phyloP scores from a whole-genome alignment of 2,329 filamentous ascomycete species.

The Pestalotiopsis sp. region DNA sequence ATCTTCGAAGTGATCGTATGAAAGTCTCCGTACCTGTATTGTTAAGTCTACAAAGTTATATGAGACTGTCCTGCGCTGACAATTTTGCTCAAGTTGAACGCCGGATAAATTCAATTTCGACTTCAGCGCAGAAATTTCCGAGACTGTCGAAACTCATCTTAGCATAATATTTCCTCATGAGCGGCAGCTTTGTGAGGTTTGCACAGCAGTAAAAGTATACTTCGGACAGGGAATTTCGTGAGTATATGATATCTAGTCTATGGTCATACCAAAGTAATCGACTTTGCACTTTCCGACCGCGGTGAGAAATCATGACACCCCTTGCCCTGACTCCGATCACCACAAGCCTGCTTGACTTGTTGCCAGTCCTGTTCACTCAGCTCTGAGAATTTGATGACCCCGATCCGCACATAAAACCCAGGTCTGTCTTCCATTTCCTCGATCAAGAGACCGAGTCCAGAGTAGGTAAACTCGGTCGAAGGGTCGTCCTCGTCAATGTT shows the following conservation, averaged over 20 bases:
- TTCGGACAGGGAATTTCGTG: too few relatives aligned
- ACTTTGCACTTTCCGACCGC: background rate
- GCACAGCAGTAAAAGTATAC: too few relatives aligned
- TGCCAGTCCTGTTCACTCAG: background rate
- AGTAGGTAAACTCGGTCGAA: background rate
- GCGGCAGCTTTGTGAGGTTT: too few relatives aligned
- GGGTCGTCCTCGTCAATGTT: background rate
- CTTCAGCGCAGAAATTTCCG: too few relatives aligned
- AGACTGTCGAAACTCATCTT: too few relatives aligned
- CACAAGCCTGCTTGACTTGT: background rate
- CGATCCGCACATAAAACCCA: background rate
- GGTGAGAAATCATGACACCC: background rate
- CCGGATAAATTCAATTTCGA: too few relatives aligned
- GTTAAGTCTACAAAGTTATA: too few relatives aligned
- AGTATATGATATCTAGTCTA: background rate
- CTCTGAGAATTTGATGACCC: conserved; percentile 1
- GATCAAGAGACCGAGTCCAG: conserved; percentile 2
- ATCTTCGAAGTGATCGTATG: too few relatives aligned
- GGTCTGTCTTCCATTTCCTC: background rate
- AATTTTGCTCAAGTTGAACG: too few relatives aligned
- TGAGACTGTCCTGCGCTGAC: too few relatives aligned
- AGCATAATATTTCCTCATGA: too few relatives aligned
- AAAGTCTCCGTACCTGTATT: too few relatives aligned
- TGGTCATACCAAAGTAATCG: background rate
- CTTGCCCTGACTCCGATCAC: background rate